Base-by-base conservation (phyloP, 495 filamentous ascomycete genomes). In the Aspergillus coremiiformis region DNA sequence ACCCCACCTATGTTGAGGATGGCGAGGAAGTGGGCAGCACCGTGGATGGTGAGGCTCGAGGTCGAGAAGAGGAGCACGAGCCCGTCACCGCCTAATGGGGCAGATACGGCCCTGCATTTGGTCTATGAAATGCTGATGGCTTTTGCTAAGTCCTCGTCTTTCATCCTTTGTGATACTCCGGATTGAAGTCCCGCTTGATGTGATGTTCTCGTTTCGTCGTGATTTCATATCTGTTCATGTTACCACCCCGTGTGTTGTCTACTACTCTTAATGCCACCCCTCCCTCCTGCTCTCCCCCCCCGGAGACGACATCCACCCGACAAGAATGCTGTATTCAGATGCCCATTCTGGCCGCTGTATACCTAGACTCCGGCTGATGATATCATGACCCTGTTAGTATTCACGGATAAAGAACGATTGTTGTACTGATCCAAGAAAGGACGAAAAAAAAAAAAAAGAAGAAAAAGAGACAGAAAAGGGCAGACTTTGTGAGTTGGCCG, bases 1-100 rank as follows among this genome's bases (percentile, higher is more conserved):
- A 96, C 73, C 66, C 74, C 39, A 76, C 75, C 52, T 82, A 83
- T 15, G 81, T 83, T 10, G 84, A 84, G 37, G 77, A 78, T 20
- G 71, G 66, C n/a, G 78, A 78, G 26, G 76, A 79, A 10, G 76
- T 76, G n/a, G 78, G 76, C 12, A 77, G 76, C 49, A 67, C 72
- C 19, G 66, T 78, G 12, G 78, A 74, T 11, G 76, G 71, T 10
- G 77, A 82, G 62, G 51, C 54, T n/a, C 73, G 83, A 37, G 82
- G 82, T 24, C 77, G 82, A 17, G 81, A 82, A 57, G 82, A 81
- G 55, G 82, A 84, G 67, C 69, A 80, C 26, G 68, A 67, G 53
- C 63, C 69, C 26, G 58, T 69, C 26, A 52, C 58, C 7, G 67
- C 57, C 39, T 70, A 65, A 26, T 22, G 43, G 23, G 15, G 24